Evolutionary conservation across 257 asterid species (phyloP).

Genomic region (Solanum chiquidenum): DNA sequence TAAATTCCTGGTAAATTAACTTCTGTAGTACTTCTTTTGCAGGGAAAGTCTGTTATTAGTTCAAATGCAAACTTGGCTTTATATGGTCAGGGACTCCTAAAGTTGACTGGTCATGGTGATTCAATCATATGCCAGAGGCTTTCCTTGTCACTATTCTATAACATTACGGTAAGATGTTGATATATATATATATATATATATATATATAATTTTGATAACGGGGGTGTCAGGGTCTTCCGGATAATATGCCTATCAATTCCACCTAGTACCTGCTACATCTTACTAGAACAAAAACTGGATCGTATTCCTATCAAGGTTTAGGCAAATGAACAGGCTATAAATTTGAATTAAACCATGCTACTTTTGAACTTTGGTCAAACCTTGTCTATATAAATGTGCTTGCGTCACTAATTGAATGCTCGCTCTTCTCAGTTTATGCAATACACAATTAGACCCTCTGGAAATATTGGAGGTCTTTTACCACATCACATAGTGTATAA

Average conservation of each 20-base stretch:
- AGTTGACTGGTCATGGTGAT: slow-evolving; percentile 82
- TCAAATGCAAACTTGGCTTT: slow-evolving; percentile 87
- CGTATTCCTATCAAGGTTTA: neutral
- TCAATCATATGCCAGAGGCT: slow-evolving; percentile 88
- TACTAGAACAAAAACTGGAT: neutral
- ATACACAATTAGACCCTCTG: neutral
- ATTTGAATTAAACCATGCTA: neutral
- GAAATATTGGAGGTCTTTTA: neutral
- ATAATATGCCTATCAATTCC: neutral
- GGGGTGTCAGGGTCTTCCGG: neutral
- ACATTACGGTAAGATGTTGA: slow-evolving; percentile 66
- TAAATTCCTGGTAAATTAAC: neutral
- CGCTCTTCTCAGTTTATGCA: neutral
- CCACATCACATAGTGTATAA: neutral
- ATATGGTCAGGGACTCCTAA: slow-evolving; percentile 81
- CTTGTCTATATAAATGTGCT: neutral
- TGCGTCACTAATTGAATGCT: neutral
- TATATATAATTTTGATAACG: neutral
- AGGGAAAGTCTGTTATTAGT: slow-evolving; percentile 79
- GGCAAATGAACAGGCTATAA: neutral
- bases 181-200: neutral
- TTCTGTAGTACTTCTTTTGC: slow-evolving; percentile 11
- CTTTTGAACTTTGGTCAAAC: neutral
- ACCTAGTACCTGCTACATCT: neutral
- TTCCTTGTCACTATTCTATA: slow-evolving; percentile 78